Evolutionary conservation across 108 stramenopile genomes (phyloP), one percentile per base, ranked within the genome.

Genomic region (Aureococcus anophagefferens): DNA sequence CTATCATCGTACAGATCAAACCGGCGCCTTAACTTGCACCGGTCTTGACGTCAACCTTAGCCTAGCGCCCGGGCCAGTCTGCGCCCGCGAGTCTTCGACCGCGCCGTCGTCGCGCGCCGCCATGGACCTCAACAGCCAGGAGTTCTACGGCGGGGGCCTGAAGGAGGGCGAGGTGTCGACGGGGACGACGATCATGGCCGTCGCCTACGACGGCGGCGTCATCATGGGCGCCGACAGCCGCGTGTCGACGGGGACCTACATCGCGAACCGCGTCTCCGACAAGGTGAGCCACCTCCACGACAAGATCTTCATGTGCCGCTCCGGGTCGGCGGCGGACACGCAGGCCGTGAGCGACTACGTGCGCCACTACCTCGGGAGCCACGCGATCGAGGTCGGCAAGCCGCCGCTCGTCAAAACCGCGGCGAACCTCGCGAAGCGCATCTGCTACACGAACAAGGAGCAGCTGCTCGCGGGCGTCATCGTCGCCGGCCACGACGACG

Each of bases 401-500:
- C 74, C 77, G 37, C 93, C 96, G 9, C 83, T 83, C 30, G 96
- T 97, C 59, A 92, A 92, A 72, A 87, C 89, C 0, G 96, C 94
- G 0, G 94, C 94, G 34, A 90, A 94, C 72, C 72, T 98, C 63
- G 89, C 90, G 83, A 71, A 80, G 30, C 79, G 82, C 30, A 71
- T 91, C 74, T 94, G 88, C 80, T 99, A 99, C 79, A 76, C 93
- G 68, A 93, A 99, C 84, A 99, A 99, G 81, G 96, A 97, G 76
- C 74, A 85, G 35, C 83, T 99, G 44, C 77, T 89, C 77, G 98
- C 95, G 33, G 96, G 95, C 62, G 91, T 97, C 69, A 99, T 99
- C 79, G 83, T 94, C n/a, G 96, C 88, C 4, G 98, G 98, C 34
- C 96, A 93, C 92, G 96, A 97, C 79, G 84, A 89, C 1, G 93